Base-by-base conservation (phyloP, 345 rosid genomes). In the Cardamine occulta region DNA sequence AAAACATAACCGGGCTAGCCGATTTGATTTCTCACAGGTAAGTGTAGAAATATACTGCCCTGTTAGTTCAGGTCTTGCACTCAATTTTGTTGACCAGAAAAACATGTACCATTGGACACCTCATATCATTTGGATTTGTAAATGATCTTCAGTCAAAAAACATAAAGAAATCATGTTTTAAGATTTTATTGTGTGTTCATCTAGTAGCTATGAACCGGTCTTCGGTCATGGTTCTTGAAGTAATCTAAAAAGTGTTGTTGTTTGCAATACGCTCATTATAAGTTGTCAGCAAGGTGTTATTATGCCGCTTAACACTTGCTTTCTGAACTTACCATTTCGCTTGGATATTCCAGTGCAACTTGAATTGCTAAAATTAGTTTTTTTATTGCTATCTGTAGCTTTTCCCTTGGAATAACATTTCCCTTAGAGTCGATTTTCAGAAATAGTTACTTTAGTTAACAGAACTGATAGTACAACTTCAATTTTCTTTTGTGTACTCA, bases 1-100 rank as follows among this genome's bases (percentile, higher is more conserved):
- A 70, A 94, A 74, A 69, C 21, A 34, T 47, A 84, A 48, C 72
- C 83, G 96, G 32, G 79, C 96, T 63, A 88, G 89, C 74, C 80
- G 80, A 10, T 80, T 87, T 68, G 96, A 94, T 75, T 75, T 84
- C 74, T 75, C 87, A 66, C 80, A 67, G 75, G 97, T 94, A 83
- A 80, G 93, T 82, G 13, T 45, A 57, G 49, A 68, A 47, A 19
- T 49, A 66, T 31, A 31, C 35, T 51, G 3, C 35, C 56, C 31
- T 58, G 40, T 68, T 78, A 17, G 49, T 57, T 40, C 55, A 48
- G 9, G 49, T 65, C 55, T 24, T 76, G 34, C 70, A 19, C 47
- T 55, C 34, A 64, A 15, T 55, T 51, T 53, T 52, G 4, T 12
- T 65, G 26, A 57, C 35, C 21, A n/a, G 45, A 31, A 47, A 44